Percentiles rank a stretch among this genome's conserved stretches.
Evolutionary conservation across 106 monocot species (phyloP).

Genomic region (Posidonia australis): DNA sequence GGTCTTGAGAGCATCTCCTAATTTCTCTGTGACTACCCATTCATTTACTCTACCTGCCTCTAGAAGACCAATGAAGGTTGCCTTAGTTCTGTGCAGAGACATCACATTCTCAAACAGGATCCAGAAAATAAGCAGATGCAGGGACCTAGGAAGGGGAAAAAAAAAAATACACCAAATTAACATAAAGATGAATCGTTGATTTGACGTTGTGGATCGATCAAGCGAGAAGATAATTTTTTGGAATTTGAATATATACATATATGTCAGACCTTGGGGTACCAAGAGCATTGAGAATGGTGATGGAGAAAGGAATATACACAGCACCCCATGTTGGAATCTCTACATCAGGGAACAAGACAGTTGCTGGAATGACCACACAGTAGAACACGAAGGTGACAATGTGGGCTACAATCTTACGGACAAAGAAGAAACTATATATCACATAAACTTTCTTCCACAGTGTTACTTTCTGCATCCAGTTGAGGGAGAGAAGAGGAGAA

Average conservation of each 20-base stretch:
- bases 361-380: constrained; percentile 49
- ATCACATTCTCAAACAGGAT: not conserved
- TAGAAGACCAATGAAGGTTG: constrained; percentile 4
- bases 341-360: constrained; percentile 55
- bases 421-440: constrained; percentile 72
- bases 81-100: constrained; percentile 11
- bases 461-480: constrained; percentile 37
- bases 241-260: too few relatives aligned
- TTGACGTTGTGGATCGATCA: too few relatives aligned
- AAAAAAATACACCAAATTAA: too few relatives aligned
- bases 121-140: too few relatives aligned
- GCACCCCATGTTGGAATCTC: constrained; percentile 51
- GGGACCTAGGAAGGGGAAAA: too few relatives aligned
- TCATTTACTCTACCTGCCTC: constrained; percentile 9
- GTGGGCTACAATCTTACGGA: constrained; percentile 50
- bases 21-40: constrained; percentile 10
- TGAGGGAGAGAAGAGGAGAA: too few relatives aligned
- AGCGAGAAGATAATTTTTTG: too few relatives aligned
- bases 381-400: constrained; percentile 69
- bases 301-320: constrained; percentile 52
- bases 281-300: constrained; percentile 59
- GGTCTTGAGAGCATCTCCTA: not conserved
- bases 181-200: too few relatives aligned
- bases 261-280: constrained; percentile 50
- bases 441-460: constrained; percentile 58